Conservation (phyloP, 2,329 filamentous ascomycete genomes). For the Alternaria sp. region DNA sequence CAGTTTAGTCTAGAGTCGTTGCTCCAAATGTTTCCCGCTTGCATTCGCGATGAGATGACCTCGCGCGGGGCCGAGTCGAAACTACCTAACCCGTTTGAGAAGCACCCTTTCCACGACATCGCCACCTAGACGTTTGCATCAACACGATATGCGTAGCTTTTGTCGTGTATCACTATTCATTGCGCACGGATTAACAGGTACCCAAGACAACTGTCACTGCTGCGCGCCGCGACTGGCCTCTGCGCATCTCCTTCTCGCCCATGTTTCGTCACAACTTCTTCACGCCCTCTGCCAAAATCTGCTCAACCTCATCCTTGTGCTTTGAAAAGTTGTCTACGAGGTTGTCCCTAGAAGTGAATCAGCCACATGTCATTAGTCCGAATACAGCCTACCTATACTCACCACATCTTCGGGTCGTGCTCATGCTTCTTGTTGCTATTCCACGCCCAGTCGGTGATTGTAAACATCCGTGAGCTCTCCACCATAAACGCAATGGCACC, state of each 20-base stretch:
- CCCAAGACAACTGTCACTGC: neutral
- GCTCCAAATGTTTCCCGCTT: slow-evolving; percentile 8
- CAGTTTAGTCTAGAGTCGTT: slow-evolving; percentile 16
- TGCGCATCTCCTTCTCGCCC: neutral
- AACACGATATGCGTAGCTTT: neutral
- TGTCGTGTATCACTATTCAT: neutral
- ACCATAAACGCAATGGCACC: slow-evolving; percentile 72
- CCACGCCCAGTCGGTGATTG: slow-evolving; percentile 51
- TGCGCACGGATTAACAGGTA: neutral
- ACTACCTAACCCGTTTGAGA: slow-evolving; percentile 8
- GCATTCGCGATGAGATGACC: slow-evolving; percentile 24
- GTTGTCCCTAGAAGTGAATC: slow-evolving; percentile 49
- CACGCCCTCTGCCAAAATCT: slow-evolving; percentile 51
- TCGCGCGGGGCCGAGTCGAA: slow-evolving; percentile 13
- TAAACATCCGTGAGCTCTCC: slow-evolving; percentile 58
- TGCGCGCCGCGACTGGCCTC: neutral
- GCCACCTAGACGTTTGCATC: neutral
- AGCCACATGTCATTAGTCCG: neutral
- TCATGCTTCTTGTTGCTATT: slow-evolving; percentile 57
- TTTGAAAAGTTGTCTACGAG: slow-evolving; percentile 62
- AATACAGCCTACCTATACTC: slow-evolving; percentile 11
- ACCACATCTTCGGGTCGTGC: slow-evolving; percentile 59
- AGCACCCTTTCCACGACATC: neutral
- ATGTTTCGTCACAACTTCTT: slow-evolving; percentile 31
- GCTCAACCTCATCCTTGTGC: slow-evolving; percentile 59